A percentile compares a stretch with the other conserved stretches of the same genome.
phyloP scores from a whole-genome alignment of 192 early-diverging fungal species.

The Backusella luteola region DNA sequence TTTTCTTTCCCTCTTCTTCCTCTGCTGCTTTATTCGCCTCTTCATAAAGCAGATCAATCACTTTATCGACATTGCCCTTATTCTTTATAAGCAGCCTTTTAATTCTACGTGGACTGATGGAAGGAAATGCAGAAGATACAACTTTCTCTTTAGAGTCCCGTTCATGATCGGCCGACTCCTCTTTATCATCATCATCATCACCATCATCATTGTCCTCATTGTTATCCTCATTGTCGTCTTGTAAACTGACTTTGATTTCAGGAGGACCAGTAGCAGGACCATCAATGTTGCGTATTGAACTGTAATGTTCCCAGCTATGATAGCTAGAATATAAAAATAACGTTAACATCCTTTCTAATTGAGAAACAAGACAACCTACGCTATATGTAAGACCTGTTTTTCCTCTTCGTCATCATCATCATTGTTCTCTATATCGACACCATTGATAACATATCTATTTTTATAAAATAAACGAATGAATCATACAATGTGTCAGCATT shows the following conservation, averaged over 20 bases:
- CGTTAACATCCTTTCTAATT: too few relatives aligned
- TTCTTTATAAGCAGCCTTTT: constrained; percentile 48
- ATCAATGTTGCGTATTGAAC: constrained; percentile 64
- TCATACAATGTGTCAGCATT: background rate
- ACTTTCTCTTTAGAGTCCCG: constrained; percentile 49
- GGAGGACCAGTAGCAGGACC: constrained; percentile 65
- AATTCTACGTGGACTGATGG: constrained; percentile 43
- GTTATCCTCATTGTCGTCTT: background rate
- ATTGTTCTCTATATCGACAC: constrained; percentile 45
- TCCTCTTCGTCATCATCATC: constrained; percentile 18
- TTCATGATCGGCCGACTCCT: constrained; percentile 17
- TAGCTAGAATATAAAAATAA: constrained; percentile 39
- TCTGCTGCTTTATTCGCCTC: background rate
- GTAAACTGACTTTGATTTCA: constrained; percentile 44
- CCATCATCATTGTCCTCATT: constrained; percentile 14
- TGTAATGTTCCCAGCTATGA: constrained; percentile 78
- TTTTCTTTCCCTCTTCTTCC: background rate
- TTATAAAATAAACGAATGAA: background rate
- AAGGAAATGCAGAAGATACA: constrained; percentile 57
- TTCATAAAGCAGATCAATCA: constrained; percentile 53
- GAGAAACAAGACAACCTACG: constrained; percentile 32
- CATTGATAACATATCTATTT: constrained; percentile 61
- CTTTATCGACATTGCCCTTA: constrained; percentile 43
- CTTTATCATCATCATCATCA: constrained; percentile 27
- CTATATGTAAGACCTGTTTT: constrained; percentile 59